Evolutionary conservation across 140 eudicot species (phyloP).

Genomic region (Senecio squalidus): DNA sequence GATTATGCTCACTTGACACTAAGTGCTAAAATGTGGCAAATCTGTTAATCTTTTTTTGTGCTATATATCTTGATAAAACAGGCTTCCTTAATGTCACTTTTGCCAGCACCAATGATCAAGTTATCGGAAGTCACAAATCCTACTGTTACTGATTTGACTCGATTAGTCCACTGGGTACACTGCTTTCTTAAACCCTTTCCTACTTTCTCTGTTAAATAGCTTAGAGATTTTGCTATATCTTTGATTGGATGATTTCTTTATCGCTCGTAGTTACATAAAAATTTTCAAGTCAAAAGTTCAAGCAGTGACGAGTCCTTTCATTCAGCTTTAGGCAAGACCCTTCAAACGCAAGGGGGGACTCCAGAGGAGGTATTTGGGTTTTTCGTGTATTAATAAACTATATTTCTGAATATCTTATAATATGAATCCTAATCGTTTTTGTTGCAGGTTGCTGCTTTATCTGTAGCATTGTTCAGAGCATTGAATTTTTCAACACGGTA

Average conservation of each 20-base stretch:
- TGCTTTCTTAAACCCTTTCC: conserved; percentile 4
- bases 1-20: background rate
- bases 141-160: conserved; percentile 55
- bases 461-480: conserved; percentile 87
- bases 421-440: conserved; percentile 9
- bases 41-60: background rate
- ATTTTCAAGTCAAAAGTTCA: conserved; percentile 50
- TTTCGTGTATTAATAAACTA: background rate
- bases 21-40: background rate
- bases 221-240: background rate
- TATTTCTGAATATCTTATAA: background rate
- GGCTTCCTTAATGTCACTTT: conserved; percentile 80
- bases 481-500: conserved; percentile 77
- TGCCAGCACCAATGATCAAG: conserved; percentile 62
- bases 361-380: conserved; percentile 62
- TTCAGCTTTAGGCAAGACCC: conserved; percentile 55
- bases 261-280: conserved; percentile 54
- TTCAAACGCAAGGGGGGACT: conserved; percentile 76
- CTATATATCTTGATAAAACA: conserved; percentile 26
- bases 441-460: conserved; percentile 81
- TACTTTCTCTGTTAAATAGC: background rate
- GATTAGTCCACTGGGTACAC: conserved; percentile 77
- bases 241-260: conserved; percentile 10
- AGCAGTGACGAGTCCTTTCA: conserved; percentile 42
- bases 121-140: conserved; percentile 48